These are phyloP conservation scores for Pleurotus platypus DNA, from an alignment of 768 basidiomycete genomes.

Conservation along the genomic window DNA sequence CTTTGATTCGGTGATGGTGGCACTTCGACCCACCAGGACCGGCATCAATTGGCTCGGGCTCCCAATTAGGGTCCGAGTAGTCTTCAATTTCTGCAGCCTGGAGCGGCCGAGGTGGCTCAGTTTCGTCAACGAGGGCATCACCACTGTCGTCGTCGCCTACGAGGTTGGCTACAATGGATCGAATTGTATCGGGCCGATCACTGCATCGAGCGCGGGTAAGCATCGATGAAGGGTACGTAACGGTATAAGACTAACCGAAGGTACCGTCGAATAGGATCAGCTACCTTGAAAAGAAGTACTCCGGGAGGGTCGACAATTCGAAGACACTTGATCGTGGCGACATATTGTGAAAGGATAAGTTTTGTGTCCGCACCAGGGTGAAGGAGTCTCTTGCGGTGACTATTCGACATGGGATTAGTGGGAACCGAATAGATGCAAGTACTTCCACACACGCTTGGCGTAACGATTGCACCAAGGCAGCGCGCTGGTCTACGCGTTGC, in stretches of 20 bases:
- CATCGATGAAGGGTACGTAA: not conserved
- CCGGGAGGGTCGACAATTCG: constrained; percentile 90
- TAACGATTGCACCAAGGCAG: constrained; percentile 69
- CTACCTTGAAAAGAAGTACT: constrained; percentile 89
- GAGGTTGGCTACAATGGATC: constrained; percentile 86
- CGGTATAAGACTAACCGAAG: constrained; percentile 52
- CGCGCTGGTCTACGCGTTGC: constrained; percentile 76
- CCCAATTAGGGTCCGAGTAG: constrained; percentile 90
- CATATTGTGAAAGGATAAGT: constrained; percentile 85
- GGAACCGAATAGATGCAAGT: not conserved
- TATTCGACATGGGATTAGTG: constrained; percentile 24
- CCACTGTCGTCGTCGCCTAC: constrained; percentile 82
- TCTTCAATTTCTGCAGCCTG: constrained; percentile 80
- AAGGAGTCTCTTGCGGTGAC: constrained; percentile 82
- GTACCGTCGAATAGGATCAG: constrained; percentile 88
- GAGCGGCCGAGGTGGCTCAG: constrained; percentile 73
- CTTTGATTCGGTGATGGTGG: not conserved
- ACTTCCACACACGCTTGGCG: constrained; percentile 65
- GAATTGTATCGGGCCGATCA: constrained; percentile 88
- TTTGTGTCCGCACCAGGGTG: constrained; percentile 96
- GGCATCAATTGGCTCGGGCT: constrained; percentile 94
- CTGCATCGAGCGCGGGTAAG: constrained; percentile 29
- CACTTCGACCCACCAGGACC: constrained; percentile 68
- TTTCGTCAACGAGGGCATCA: constrained; percentile 82
- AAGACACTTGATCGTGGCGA: constrained; percentile 87